phyloP scores from a whole-genome alignment of 108 stramenopile genomes.

The Skeletonema marinoi region DNA sequence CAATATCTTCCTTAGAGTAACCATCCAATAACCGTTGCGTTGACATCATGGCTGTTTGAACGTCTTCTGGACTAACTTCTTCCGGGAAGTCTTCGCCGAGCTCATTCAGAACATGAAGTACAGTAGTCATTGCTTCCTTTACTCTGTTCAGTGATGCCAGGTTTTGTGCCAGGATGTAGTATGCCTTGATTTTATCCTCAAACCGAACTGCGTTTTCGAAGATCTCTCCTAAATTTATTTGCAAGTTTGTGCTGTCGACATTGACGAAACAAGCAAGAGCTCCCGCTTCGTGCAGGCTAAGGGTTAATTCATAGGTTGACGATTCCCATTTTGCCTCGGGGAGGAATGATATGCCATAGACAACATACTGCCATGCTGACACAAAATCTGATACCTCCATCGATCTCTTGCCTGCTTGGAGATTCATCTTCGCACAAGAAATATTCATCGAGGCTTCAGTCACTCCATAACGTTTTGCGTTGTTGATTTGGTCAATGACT shows the following conservation, averaged over 20 bases:
- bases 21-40: neutral
- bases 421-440: conserved; percentile 1
- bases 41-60: neutral
- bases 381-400: conserved; percentile 1
- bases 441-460: neutral
- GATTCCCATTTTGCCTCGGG: neutral
- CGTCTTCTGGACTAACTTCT: neutral
- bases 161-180: conserved; percentile 5
- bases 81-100: conserved; percentile 1
- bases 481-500: conserved; percentile 5
- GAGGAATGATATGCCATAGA: neutral
- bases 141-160: neutral
- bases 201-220: conserved; percentile 4
- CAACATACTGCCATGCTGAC: neutral
- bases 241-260: neutral
- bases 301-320: conserved; percentile 4
- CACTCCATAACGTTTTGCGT: neutral
- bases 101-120: conserved; percentile 11
- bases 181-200: conserved; percentile 33
- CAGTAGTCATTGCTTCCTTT: neutral
- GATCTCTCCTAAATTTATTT: neutral
- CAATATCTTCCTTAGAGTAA: neutral
- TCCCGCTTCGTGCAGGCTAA: conserved; percentile 15
- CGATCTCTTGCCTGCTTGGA: neutral
- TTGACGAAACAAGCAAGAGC: conserved; percentile 16